phyloP scores from a whole-genome alignment of 257 asterid species.

The Striga asiatica region DNA sequence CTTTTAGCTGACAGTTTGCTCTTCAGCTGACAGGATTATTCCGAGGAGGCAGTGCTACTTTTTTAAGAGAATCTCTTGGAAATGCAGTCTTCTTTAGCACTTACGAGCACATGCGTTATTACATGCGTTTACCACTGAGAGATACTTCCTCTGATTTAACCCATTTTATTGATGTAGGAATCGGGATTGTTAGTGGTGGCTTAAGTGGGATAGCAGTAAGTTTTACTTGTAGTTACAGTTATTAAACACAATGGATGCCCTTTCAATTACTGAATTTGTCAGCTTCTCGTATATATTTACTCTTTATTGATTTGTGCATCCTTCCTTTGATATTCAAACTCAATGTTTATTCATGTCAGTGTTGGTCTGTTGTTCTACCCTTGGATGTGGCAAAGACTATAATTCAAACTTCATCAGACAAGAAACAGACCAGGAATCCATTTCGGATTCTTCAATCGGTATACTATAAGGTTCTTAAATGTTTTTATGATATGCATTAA shows the following conservation, averaged over 20 bases:
- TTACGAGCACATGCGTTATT: constrained; percentile 67
- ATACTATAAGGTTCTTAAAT: constrained; percentile 14
- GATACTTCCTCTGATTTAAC: constrained; percentile 39
- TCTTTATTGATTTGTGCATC: background rate
- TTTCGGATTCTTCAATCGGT: constrained; percentile 49
- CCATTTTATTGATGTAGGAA: constrained; percentile 59
- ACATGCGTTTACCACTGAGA: constrained; percentile 52
- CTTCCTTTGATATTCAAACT: constrained; percentile 12
- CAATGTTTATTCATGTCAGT: constrained; percentile 23
- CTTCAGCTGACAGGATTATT: constrained; percentile 74
- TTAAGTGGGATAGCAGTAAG: constrained; percentile 75
- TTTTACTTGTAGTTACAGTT: constrained; percentile 12
- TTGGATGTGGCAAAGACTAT: constrained; percentile 85
- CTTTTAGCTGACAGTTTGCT: constrained; percentile 29
- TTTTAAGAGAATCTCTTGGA: constrained; percentile 72
- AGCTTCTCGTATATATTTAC: background rate
- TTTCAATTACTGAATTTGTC: background rate
- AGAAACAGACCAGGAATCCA: constrained; percentile 54
- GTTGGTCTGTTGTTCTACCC: constrained; percentile 73
- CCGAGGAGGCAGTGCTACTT: constrained; percentile 70
- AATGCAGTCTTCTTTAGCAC: constrained; percentile 79
- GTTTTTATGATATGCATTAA: constrained; percentile 1
- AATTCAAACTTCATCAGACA: constrained; percentile 62
- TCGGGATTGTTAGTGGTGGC: constrained; percentile 85
- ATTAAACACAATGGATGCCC: constrained; percentile 2